phyloP scores from a whole-genome alignment of 495 filamentous ascomycete species.

The Cercophora samala region DNA sequence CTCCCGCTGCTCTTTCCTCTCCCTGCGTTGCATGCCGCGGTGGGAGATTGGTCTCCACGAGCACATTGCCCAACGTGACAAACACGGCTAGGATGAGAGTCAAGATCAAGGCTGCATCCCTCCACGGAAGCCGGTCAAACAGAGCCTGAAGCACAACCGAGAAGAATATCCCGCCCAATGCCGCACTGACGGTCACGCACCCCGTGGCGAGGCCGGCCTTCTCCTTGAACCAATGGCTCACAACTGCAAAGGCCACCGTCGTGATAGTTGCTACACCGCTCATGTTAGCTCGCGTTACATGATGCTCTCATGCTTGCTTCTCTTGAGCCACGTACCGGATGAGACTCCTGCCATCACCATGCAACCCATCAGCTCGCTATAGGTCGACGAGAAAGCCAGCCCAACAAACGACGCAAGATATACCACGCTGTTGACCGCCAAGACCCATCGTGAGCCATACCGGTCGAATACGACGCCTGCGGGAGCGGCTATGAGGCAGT shows the following conservation, averaged over 20 bases:
- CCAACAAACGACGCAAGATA: slow-evolving; percentile 30
- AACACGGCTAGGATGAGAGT: slow-evolving; percentile 20
- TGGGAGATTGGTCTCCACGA: slow-evolving; percentile 27
- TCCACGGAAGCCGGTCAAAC: slow-evolving; percentile 27
- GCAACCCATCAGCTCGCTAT: slow-evolving; percentile 31
- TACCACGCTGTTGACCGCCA: slow-evolving; percentile 18
- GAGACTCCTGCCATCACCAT: slow-evolving; percentile 25
- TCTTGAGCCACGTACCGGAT: slow-evolving; percentile 19
- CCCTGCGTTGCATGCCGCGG: background rate
- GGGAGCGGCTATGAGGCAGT: slow-evolving; percentile 25
- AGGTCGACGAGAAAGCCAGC: slow-evolving; percentile 26
- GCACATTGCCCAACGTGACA: slow-evolving; percentile 18
- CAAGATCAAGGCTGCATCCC: slow-evolving; percentile 18
- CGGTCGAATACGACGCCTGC: slow-evolving; percentile 28
- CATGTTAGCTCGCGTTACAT: slow-evolving; percentile 9
- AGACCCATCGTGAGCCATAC: slow-evolving; percentile 18
- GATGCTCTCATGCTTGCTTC: background rate
- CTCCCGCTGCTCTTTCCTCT: slow-evolving; percentile 1
- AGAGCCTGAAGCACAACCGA: slow-evolving; percentile 29
- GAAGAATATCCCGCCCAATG: slow-evolving; percentile 34
- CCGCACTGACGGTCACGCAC: slow-evolving; percentile 29
- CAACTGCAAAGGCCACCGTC: slow-evolving; percentile 28
- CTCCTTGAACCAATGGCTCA: slow-evolving; percentile 31
- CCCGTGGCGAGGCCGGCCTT: slow-evolving; percentile 26
- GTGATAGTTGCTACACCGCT: slow-evolving; percentile 24